Conservation (phyloP, 495 filamentous ascomycete species). For the Peziza echinospora region DNA sequence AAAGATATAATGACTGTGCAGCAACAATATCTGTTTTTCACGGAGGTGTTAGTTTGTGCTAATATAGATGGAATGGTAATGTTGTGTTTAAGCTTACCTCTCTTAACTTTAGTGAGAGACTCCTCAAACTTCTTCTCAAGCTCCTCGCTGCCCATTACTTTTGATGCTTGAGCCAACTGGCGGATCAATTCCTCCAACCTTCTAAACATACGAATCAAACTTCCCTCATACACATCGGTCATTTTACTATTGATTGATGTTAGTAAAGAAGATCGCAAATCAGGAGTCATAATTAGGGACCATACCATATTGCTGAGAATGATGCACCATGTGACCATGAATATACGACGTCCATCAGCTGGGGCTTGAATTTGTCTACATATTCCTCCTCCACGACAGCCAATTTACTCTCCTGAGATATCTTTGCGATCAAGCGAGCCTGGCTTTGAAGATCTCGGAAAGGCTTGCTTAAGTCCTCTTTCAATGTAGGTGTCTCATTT, state of each 20-base stretch:
- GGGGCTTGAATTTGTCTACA: conserved; percentile 61
- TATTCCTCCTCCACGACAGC: conserved; percentile 84
- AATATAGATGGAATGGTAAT: no score
- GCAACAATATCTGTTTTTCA: conserved; percentile 51
- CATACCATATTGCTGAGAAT: conserved; percentile 90
- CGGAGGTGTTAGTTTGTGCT: background rate
- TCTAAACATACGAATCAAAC: conserved; percentile 83
- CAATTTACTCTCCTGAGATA: conserved; percentile 81
- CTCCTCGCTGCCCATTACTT: conserved; percentile 94
- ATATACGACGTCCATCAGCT: conserved; percentile 90
- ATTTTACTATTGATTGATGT: conserved; percentile 51
- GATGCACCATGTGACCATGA: conserved; percentile 82
- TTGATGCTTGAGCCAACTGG: conserved; percentile 89
- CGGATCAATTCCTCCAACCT: conserved; percentile 86
- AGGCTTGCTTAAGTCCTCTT: conserved; percentile 66
- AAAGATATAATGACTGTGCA: conserved; percentile 78
- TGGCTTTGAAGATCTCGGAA: conserved; percentile 66
- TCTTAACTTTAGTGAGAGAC: background rate
- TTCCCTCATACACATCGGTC: conserved; percentile 95
- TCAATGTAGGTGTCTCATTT: conserved; percentile 42
- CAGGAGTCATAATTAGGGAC: conserved; percentile 5
- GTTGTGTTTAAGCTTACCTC: background rate
- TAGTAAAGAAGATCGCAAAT: background rate
- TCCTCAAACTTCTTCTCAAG: conserved; percentile 54
- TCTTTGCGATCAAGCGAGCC: conserved; percentile 69